A percentile compares a stretch with the other conserved stretches of the same genome.
Conservation (phyloP, 1,139 yeast species). For the Scheffersomyces cryptocercus region DNA sequence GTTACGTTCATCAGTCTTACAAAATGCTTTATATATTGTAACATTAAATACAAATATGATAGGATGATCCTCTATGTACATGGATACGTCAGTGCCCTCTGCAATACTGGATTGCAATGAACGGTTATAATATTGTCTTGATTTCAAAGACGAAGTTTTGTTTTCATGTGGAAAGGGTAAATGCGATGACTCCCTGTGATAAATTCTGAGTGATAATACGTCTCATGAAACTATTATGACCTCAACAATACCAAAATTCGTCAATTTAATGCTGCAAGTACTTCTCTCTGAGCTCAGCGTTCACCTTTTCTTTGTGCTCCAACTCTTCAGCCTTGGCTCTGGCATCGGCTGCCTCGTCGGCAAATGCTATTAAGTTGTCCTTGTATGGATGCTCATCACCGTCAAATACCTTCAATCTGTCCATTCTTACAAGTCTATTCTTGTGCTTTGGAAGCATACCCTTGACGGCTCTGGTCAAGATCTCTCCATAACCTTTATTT, state of each 20-base stretch:
- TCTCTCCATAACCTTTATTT: slow-evolving; percentile 84
- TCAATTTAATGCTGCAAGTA: slow-evolving; percentile 25
- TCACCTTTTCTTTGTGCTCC: slow-evolving; percentile 35
- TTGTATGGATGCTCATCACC: slow-evolving; percentile 87
- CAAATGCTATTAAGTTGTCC: slow-evolving; percentile 80
- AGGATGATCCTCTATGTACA: neutral
- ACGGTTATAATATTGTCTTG: too few relatives aligned
- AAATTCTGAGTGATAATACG: too few relatives aligned
- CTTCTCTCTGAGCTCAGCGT: slow-evolving; percentile 36
- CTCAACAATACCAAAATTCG: too few relatives aligned
- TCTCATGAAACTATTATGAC: too few relatives aligned
- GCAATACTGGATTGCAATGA: too few relatives aligned
- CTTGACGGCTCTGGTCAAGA: slow-evolving; percentile 81
- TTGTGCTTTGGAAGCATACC: slow-evolving; percentile 96
- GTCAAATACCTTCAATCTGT: slow-evolving; percentile 82
- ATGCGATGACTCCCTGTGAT: too few relatives aligned
- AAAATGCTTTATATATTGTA: slow-evolving; percentile 1
- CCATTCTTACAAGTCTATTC: slow-evolving; percentile 75
- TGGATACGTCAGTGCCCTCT: too few relatives aligned
- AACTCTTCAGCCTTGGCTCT: slow-evolving; percentile 41
- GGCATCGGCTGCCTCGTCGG: slow-evolving; percentile 70
- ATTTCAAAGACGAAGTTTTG: too few relatives aligned
- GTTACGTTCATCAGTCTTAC: neutral
- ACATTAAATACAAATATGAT: neutral
- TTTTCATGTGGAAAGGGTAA: too few relatives aligned